These are phyloP conservation scores for Russula lepida DNA, from an alignment of 768 basidiomycete genomes.

Conservation along the genomic window DNA sequence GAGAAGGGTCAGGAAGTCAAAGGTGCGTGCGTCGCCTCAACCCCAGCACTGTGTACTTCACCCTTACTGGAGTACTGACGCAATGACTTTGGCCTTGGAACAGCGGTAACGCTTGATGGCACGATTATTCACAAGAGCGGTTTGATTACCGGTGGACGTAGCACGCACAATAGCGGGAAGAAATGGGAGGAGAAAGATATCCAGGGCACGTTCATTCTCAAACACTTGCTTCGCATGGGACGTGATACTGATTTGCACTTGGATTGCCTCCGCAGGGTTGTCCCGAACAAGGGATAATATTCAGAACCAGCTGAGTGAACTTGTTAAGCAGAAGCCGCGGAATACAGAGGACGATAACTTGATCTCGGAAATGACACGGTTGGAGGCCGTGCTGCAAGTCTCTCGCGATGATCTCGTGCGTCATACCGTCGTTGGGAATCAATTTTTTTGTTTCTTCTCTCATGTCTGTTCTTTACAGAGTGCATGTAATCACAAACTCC, in stretches of 20 bases:
- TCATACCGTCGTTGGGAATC: neutral
- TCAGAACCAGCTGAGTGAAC: constrained; percentile 66
- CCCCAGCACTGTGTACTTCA: neutral
- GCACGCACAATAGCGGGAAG: constrained; percentile 63
- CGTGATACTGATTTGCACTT: neutral
- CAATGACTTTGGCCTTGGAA: neutral
- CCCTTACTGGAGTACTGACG: neutral
- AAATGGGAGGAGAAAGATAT: constrained; percentile 96
- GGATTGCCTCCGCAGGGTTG: constrained; percentile 30
- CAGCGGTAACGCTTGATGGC: constrained; percentile 94
- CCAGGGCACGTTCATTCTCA: constrained; percentile 45
- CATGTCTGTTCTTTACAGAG: constrained; percentile 36
- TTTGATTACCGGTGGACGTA: constrained; percentile 90
- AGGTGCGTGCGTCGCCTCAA: constrained; percentile 41
- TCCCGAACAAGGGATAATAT: constrained; percentile 62
- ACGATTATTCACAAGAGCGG: constrained; percentile 98
- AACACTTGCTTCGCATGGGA: neutral
- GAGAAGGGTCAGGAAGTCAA: constrained; percentile 96
- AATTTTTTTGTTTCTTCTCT: neutral
- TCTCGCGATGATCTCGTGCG: constrained; percentile 72
- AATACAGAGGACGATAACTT: constrained; percentile 76
- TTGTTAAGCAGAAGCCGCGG: constrained; percentile 78
- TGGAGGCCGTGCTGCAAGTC: constrained; percentile 70
- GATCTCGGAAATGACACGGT: constrained; percentile 62
- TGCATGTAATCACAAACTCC: constrained; percentile 65